Evolutionary conservation across 1,139 yeast genomes (phyloP).

Genomic region (Casaregolazyma suthepensis): DNA sequence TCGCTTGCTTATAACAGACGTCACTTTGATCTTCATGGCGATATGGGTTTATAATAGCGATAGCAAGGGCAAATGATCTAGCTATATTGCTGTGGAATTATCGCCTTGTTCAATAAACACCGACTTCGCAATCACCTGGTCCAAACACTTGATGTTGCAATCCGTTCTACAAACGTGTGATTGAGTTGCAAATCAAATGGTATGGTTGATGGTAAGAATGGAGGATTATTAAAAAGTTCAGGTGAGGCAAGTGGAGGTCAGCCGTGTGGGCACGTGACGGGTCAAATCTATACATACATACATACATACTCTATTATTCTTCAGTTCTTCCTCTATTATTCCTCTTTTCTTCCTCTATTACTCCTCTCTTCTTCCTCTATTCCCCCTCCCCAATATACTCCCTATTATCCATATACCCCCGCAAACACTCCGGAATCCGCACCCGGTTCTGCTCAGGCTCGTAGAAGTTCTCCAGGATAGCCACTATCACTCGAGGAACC

Average conservation of each 20-base stretch:
- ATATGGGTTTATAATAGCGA: neutral
- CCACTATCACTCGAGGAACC: constrained; percentile 83
- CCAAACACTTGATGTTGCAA: neutral
- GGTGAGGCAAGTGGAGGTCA: neutral
- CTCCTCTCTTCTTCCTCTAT: too few species aligned
- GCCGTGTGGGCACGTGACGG: neutral
- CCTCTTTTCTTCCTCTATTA: too few species aligned
- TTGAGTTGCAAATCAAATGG: neutral
- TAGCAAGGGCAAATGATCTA: neutral
- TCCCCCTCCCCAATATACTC: constrained; percentile 21
- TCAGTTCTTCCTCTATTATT: too few species aligned
- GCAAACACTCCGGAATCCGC: constrained; percentile 60
- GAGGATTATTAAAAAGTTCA: neutral
- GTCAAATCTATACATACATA: too few species aligned
- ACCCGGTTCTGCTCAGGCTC: constrained; percentile 53
- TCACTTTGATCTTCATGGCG: constrained; percentile 26
- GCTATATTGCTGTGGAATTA: neutral
- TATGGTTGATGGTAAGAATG: neutral
- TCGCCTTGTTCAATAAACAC: neutral
- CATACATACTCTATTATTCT: too few species aligned
- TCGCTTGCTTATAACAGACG: constrained; percentile 26
- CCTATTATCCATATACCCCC: constrained; percentile 33
- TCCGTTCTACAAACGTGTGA: neutral
- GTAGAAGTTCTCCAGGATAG: constrained; percentile 79
- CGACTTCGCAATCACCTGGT: neutral